These are phyloP conservation scores for Cutaneotrichosporon dermatis DNA, from an alignment of 1,284 basidiomycete species.

Conservation along the genomic window DNA sequence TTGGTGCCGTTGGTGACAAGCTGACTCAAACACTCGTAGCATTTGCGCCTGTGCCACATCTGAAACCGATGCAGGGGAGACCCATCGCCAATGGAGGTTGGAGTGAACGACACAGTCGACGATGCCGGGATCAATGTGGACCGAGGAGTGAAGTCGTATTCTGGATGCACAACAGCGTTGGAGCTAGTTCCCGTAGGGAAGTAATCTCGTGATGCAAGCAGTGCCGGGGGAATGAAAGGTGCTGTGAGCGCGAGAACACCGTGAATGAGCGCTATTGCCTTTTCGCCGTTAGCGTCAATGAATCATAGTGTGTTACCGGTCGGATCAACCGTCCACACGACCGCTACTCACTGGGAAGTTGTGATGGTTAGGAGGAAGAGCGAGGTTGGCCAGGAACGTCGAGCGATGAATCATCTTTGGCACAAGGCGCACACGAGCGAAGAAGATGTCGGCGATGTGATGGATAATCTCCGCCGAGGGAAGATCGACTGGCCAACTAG, in stretches of 20 bases:
- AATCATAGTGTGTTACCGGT: no score
- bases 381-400: constrained; percentile 26
- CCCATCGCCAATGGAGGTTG: not conserved
- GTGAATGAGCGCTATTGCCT: constrained; percentile 27
- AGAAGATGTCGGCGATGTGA: constrained; percentile 38
- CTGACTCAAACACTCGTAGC: constrained; percentile 23
- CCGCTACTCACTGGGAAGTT: constrained; percentile 36
- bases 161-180: constrained; percentile 30
- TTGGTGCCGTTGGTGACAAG: constrained; percentile 19
- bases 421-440: constrained; percentile 34
- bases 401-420: constrained; percentile 38
- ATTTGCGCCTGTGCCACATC: constrained; percentile 42
- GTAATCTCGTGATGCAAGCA: constrained; percentile 28
- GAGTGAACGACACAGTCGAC: not conserved
- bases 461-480: constrained; percentile 32
- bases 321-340: no score
- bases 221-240: constrained; percentile 28
- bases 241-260: constrained; percentile 38
- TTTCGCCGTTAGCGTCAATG: not conserved
- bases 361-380: constrained; percentile 31
- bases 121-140: constrained; percentile 3
- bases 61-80: constrained; percentile 36
- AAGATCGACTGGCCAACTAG: constrained; percentile 36
- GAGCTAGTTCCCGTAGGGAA: constrained; percentile 35
- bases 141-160: constrained; percentile 21